Evolutionary conservation across 1,284 basidiomycete genomes (phyloP), one percentile per base, ranked within the genome.

Genomic region (Malassezia obtusa): DNA sequence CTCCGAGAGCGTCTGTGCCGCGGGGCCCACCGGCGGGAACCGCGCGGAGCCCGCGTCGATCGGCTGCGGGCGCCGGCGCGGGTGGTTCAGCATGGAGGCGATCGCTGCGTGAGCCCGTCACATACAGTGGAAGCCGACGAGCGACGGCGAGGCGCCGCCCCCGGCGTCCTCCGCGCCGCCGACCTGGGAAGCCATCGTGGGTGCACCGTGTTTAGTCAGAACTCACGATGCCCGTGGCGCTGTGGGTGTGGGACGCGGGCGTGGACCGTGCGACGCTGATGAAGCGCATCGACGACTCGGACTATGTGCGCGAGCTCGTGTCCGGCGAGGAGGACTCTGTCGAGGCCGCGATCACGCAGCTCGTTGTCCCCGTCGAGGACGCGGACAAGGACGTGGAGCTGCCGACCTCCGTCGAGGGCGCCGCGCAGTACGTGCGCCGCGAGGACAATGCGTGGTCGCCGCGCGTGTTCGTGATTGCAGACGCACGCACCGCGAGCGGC

Each of bases 21-120:
- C 62, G 8, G 64, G 52, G 10, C 60, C 60, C 30, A 72, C 44
- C 19, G 65, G 45, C 4, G 67, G 63, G 36, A 68, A 71, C 45
- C 65, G 60, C 15, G 67, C 67, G 5, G 68, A 67, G 26, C 62
- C 53, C 14, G 70, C 63, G 26, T 73, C 63, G 53, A 73, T 73
- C 24, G 69, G 67, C 47, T 61, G 60, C 37, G 60, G 59, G 6
- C 60, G 56, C 45, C 61, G 63, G 24, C 61, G 61, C 5, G 71
- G 71, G 24, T 72, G 66, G 60, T 73, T 73, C 35, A 73, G 54
- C 32, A 71, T 64, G 12, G 69, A 66, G 8, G 67, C 69, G 21
- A 68, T 55, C 4, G 65, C 65, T 48, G 31, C 1, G 52, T 49
- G 17, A 38, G 43, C 6, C 10, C 17, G 30, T 7, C 3, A 47